Evolutionary conservation across 2,329 filamentous ascomycete genomes (phyloP), one percentile per base, ranked within the genome.

Genomic region (Colletotrichum sansevieriae): DNA sequence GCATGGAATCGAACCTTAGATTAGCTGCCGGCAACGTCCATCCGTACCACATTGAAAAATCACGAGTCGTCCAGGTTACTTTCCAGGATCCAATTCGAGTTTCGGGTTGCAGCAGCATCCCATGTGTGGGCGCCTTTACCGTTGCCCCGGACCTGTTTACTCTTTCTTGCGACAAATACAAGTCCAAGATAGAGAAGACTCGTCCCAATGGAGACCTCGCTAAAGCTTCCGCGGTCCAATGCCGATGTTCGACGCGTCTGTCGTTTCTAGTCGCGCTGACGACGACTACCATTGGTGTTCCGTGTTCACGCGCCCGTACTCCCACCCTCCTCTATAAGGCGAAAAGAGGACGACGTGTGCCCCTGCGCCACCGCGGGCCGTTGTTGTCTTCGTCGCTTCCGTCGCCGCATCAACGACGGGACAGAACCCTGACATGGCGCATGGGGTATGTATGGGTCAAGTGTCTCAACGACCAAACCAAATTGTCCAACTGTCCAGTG

Each of bases 361-460:
- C 55, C 55, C 54, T 51, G 65, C 62, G 49, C 60, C 61, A 58
- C 55, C 47, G 61, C 47, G 54, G 39, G 29, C 52, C 47, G 46
- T 65, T 60, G 58, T 67, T 65, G 65, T 65, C 55, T 46, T 46
- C 22, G 9, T 55, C 54, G 62, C 55, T 46, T 46, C 22, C 22
- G 6, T 68, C 65, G 61, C 65, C 62, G 62, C 61, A 68, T 65
- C 65, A 68, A 68, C 65, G 49, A 56, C 44, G 47, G 51, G 41
- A 43, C 35, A 60, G 43, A 62, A 65, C 65, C 62, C 65, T 44
- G 62, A 56, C 10, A 52, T 6, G 7, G 18, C 20, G 62, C 65
- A 68, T 65, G 54, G 61, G 65, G 29, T 43, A 37, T 18, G 46
- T 43, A 37, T 18, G 46, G 61, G 46, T 65, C 49, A 58, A 60